These are phyloP conservation scores for Gamarada debralockiae DNA, from an alignment of 495 filamentous ascomycete genomes.

Conservation along the genomic window DNA sequence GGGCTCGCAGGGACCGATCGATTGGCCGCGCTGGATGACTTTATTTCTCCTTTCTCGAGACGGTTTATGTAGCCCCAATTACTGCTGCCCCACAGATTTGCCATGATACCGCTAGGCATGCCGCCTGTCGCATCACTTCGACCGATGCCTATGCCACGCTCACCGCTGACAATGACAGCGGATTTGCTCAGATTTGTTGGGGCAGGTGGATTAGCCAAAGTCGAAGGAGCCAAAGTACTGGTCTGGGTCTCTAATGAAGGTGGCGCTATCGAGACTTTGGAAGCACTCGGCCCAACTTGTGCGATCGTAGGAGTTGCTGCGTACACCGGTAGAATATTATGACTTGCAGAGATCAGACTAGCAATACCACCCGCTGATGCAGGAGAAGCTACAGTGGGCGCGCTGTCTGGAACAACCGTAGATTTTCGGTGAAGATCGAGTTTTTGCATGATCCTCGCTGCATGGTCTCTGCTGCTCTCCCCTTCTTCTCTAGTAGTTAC, in stretches of 20 bases:
- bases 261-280: constrained; percentile 11
- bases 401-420: constrained; percentile 33
- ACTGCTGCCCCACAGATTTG: constrained; percentile 87
- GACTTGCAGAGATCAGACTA: constrained; percentile 81
- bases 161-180: constrained; percentile 76
- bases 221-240: constrained; percentile 71
- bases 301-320: constrained; percentile 28
- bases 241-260: constrained; percentile 27
- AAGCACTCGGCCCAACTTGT: constrained; percentile 21
- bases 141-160: constrained; percentile 61
- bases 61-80: constrained; percentile 74
- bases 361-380: constrained; percentile 66
- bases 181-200: constrained; percentile 84
- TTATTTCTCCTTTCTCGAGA: constrained; percentile 23
- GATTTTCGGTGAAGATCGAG: constrained; percentile 85
- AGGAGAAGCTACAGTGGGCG: constrained; percentile 3
- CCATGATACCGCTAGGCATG: constrained; percentile 80
- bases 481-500: constrained; percentile 53
- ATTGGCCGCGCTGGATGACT: background rate
- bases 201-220: constrained; percentile 79
- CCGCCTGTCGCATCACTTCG: constrained; percentile 57
- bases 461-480: constrained; percentile 68
- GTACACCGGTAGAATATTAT: constrained; percentile 66
- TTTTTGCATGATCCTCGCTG: constrained; percentile 85
- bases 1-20: constrained; percentile 18